These are phyloP conservation scores for Sanghuangporus baumii DNA, from an alignment of 1,284 basidiomycete genomes.

Conservation along the genomic window DNA sequence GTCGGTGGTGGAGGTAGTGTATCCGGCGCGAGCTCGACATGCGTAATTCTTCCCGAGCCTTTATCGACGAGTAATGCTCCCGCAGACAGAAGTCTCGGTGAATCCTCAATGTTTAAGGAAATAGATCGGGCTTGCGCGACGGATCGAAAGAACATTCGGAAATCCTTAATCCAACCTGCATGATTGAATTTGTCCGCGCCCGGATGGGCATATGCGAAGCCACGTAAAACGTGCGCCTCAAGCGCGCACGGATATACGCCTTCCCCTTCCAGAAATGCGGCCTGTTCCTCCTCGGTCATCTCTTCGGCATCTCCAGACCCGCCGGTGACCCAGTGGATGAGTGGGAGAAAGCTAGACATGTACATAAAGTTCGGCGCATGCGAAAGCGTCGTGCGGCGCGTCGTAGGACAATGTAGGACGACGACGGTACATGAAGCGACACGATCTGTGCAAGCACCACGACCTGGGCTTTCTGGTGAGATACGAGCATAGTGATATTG, in stretches of 20 bases:
- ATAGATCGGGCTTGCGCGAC: constrained; percentile 14
- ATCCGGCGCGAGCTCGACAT: constrained; percentile 10
- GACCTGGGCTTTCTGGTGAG: constrained; percentile 10
- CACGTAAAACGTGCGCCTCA: constrained; percentile 15
- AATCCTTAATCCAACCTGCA: constrained; percentile 16
- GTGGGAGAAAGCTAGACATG: constrained; percentile 16
- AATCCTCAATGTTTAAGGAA: constrained; percentile 10
- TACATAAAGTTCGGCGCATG: constrained; percentile 17
- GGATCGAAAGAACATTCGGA: constrained; percentile 15
- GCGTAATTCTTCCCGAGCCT: constrained; percentile 8
- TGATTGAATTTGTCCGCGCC: constrained; percentile 14
- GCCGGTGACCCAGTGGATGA: constrained; percentile 16
- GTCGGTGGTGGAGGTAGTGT: background rate
- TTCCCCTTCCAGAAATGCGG: constrained; percentile 6
- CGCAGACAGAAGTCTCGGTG: constrained; percentile 5
- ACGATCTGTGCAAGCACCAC: constrained; percentile 13
- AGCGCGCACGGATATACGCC: constrained; percentile 10
- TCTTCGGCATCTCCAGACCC: constrained; percentile 9
- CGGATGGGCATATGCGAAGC: constrained; percentile 11
- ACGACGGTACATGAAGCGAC: constrained; percentile 17
- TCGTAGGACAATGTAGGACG: constrained; percentile 14
- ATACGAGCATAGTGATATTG: constrained; percentile 17
- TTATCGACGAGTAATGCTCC: constrained; percentile 16
- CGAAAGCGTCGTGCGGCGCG: constrained; percentile 14
- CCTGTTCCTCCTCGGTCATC: constrained; percentile 10